phyloP scores from a whole-genome alignment of 2,329 filamentous ascomycete species.

The Exutisphaerella laricina region DNA sequence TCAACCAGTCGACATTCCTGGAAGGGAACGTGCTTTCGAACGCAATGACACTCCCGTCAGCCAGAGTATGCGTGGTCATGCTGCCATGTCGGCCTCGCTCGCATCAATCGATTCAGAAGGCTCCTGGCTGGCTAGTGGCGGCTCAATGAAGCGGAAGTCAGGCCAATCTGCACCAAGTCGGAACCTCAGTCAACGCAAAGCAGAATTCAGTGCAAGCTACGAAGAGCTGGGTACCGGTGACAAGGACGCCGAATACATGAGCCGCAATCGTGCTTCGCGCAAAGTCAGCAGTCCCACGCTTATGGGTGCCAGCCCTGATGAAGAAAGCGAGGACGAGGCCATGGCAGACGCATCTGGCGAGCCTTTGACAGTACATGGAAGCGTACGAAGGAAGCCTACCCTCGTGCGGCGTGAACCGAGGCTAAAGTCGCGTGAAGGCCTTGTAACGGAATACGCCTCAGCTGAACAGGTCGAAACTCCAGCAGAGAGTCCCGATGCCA shows the following conservation, averaged over 20 bases:
- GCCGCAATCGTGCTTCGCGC: constrained; percentile 10
- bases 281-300: constrained; percentile 12
- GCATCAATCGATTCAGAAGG: constrained; percentile 94
- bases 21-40: constrained; percentile 11
- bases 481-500: constrained; percentile 21
- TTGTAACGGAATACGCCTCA: constrained; percentile 49
- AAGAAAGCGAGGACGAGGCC: constrained; percentile 29
- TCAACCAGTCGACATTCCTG: constrained; percentile 18
- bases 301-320: constrained; percentile 45
- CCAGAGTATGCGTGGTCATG: constrained; percentile 18
- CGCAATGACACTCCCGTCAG: constrained; percentile 41
- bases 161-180: constrained; percentile 42
- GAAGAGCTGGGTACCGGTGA: constrained; percentile 53
- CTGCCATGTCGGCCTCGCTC: constrained; percentile 67
- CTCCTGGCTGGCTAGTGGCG: constrained; percentile 83
- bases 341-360: constrained; percentile 9
- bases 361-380: constrained; percentile 38
- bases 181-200: constrained; percentile 41
- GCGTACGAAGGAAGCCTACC: constrained; percentile 53
- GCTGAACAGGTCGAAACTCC: constrained; percentile 30
- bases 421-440: constrained; percentile 57
- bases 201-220: constrained; percentile 55
- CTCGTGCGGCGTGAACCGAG: constrained; percentile 57
- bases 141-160: constrained; percentile 50
- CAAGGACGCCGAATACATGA: constrained; percentile 70